A percentile compares a stretch with the other conserved stretches of the same genome.
phyloP scores from a whole-genome alignment of 2,329 filamentous ascomycete genomes.

The Zymoseptoria ardabiliae region DNA sequence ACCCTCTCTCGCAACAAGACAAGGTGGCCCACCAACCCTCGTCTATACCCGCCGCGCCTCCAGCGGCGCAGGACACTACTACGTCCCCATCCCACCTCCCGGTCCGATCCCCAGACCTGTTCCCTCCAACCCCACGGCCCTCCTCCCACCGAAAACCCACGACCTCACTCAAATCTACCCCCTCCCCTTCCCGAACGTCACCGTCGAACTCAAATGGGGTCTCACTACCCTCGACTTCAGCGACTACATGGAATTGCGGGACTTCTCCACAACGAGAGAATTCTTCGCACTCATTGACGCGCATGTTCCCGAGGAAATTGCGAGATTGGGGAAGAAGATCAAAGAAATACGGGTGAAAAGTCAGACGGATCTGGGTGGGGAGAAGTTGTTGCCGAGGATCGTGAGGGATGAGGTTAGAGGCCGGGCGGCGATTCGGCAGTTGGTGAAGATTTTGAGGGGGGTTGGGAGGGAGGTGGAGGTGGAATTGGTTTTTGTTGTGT shows the following conservation, averaged over 20 bases:
- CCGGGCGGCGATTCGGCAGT: constrained; percentile 6
- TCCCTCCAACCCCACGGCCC: not conserved
- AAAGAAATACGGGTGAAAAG: constrained; percentile 12
- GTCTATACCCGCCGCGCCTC: not conserved
- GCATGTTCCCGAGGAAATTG: constrained; percentile 8
- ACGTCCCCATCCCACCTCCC: not conserved
- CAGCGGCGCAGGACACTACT: not conserved
- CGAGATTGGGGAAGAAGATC: constrained; percentile 1
- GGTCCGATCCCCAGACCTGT: not conserved
- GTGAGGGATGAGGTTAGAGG: constrained; percentile 10
- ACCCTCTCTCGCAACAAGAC: not conserved
- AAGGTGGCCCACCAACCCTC: not conserved
- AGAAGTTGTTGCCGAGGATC: constrained; percentile 6
- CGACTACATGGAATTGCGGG: constrained; percentile 10
- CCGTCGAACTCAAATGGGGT: constrained; percentile 11
- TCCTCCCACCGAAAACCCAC: not conserved
- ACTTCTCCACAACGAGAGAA: constrained; percentile 5
- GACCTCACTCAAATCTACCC: not conserved
- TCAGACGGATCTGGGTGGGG: constrained; percentile 4
- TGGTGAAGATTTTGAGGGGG: constrained; percentile 8
- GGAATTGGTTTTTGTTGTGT: constrained; percentile 9
- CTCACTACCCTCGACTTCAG: constrained; percentile 8
- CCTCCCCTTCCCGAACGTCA: constrained; percentile 5
- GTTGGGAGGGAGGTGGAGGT: constrained; percentile 8
- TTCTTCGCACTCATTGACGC: constrained; percentile 11